Percentiles rank a stretch among this genome's conserved stretches.
Conservation (phyloP, 2,329 filamentous ascomycete species). For the Zasmidium cellare region DNA sequence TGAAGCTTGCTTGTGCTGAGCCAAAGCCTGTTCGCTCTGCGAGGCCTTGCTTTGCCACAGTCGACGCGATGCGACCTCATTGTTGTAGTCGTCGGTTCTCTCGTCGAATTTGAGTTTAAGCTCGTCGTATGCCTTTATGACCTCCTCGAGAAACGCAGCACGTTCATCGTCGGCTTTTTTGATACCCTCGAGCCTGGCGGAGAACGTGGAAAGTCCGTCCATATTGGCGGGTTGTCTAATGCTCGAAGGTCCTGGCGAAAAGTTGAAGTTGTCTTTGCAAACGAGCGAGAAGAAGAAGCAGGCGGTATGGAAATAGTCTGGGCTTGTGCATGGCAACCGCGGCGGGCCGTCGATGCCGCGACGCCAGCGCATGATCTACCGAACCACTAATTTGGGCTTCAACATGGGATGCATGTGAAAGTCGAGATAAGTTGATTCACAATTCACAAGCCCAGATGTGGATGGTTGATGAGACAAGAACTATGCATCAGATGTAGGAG, state of each 20-base stretch:
- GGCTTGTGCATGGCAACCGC: neutral
- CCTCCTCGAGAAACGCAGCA: conserved; percentile 31
- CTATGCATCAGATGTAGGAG: too few relatives aligned
- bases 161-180: conserved; percentile 33
- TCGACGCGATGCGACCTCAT: conserved; percentile 37
- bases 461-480: too few relatives aligned
- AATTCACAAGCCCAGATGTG: too few relatives aligned
- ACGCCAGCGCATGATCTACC: neutral
- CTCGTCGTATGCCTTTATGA: conserved; percentile 34
- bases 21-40: conserved; percentile 21
- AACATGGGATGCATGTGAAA: too few relatives aligned
- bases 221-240: conserved; percentile 15
- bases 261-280: neutral
- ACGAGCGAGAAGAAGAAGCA: neutral
- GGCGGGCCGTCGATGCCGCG: neutral
- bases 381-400: too few relatives aligned
- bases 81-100: conserved; percentile 37
- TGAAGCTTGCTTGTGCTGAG: conserved; percentile 27
- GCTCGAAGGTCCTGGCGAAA: too few relatives aligned
- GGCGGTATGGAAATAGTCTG: neutral
- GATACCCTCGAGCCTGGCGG: conserved; percentile 33
- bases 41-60: conserved; percentile 35
- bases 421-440: too few relatives aligned
- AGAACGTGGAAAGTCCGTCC: conserved; percentile 24
- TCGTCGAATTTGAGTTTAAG: conserved; percentile 35